Evolutionary conservation across 495 filamentous ascomycete genomes (phyloP).

Genomic region (Aspergillus baeticus): DNA sequence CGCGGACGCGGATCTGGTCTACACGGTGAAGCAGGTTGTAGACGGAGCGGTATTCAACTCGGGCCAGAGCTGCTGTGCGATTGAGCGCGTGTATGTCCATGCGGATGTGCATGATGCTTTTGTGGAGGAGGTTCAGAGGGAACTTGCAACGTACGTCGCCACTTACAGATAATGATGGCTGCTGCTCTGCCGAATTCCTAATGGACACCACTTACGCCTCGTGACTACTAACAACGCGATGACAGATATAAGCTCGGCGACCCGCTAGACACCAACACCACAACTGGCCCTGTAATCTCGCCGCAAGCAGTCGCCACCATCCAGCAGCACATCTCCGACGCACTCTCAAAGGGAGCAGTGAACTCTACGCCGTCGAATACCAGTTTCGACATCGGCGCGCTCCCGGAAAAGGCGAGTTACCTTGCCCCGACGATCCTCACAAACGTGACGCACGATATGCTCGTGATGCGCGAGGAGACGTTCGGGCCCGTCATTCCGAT

Average conservation of each 20-base stretch:
- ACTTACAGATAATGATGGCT: too few relatives aligned
- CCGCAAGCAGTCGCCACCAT: constrained; percentile 67
- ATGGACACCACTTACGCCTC: constrained; percentile 17
- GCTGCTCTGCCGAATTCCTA: not conserved
- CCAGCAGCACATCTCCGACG: constrained; percentile 76
- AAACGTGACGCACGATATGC: constrained; percentile 81
- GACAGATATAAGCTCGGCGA: constrained; percentile 82
- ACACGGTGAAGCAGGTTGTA: constrained; percentile 90
- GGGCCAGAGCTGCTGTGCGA: constrained; percentile 91
- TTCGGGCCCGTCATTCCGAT: constrained; percentile 94
- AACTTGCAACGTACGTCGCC: constrained; percentile 58
- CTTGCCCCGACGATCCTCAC: constrained; percentile 81
- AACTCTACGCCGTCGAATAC: constrained; percentile 80
- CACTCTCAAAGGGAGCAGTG: constrained; percentile 79
- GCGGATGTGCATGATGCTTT: constrained; percentile 81
- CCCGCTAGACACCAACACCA: constrained; percentile 72
- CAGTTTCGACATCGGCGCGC: constrained; percentile 64
- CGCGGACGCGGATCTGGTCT: constrained; percentile 78
- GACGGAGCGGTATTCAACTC: constrained; percentile 96
- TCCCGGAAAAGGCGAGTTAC: constrained; percentile 81
- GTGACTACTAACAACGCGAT: too few relatives aligned
- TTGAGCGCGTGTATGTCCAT: constrained; percentile 91
- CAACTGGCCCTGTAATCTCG: constrained; percentile 88
- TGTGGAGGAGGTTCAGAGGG: constrained; percentile 69
- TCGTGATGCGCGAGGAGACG: constrained; percentile 91